A percentile compares a stretch with the other conserved stretches of the same genome.
Evolutionary conservation across 139 green algal species (phyloP).

Genomic region (Coccomyxa sp.): DNA sequence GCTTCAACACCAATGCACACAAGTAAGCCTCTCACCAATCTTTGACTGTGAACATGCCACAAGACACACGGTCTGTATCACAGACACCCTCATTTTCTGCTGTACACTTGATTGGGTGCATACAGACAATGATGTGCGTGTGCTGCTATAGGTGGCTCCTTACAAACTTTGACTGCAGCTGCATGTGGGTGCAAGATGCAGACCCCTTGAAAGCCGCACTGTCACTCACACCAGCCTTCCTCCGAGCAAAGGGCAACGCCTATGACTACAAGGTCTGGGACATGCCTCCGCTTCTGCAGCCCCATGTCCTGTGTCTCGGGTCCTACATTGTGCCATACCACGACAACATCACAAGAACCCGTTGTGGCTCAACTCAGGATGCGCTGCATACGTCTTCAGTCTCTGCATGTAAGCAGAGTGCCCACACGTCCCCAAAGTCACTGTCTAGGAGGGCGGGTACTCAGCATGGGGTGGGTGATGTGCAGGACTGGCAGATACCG

Average conservation of each 20-base stretch:
- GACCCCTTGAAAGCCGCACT: slow-evolving; percentile 54
- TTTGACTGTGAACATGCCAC: no score
- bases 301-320: background rate
- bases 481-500: slow-evolving; percentile 70
- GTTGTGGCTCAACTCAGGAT: background rate
- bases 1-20: slow-evolving; percentile 69
- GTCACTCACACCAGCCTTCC: slow-evolving; percentile 69
- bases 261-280: slow-evolving; percentile 60
- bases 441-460: background rate
- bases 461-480: background rate
- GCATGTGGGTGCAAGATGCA: slow-evolving; percentile 63
- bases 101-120: no score
- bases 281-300: background rate
- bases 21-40: slow-evolving; percentile 23
- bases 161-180: slow-evolving; percentile 80
- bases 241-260: slow-evolving; percentile 44
- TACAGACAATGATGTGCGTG: no score
- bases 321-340: background rate
- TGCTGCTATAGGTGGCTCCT: slow-evolving; percentile 70
- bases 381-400: background rate
- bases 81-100: no score
- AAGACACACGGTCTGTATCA: no score
- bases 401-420: background rate
- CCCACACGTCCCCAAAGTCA: background rate
- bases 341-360: background rate